Base-by-base conservation (phyloP, 2,329 filamentous ascomycete genomes). In the Diaporthe australafricana region DNA sequence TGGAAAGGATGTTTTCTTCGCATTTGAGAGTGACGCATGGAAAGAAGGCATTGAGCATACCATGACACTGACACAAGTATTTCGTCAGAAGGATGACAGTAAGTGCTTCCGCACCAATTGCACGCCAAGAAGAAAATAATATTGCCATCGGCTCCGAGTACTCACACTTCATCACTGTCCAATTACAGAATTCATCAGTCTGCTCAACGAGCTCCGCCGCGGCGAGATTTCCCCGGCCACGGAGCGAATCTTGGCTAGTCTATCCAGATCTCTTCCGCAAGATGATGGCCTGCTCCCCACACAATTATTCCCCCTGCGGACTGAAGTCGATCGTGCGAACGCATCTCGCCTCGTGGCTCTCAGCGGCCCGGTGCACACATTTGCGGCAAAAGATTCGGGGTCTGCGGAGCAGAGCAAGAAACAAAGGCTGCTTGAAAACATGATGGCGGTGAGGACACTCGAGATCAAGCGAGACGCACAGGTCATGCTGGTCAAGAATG, bases 401-500 rank as follows among this genome's bases (percentile, higher is more conserved):
- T 42, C 52, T 16, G 72, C 72, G 20, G 91, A 93, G 77, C 83
- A 84, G 47, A 80, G 83, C 9, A 83, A 87, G 71, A 89, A 91
- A 30, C 90, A 92, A 56, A 91, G 88, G 75, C 80, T 94, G 0
- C 83, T 94, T 2, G 80, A 86, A 3, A 93, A 90, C 75, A 93
- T 92, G 84, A 93, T 94, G 88, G 92, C 92, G 0, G 91, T 92
- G 0, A 86, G 87, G 74, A 76, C 80, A 0, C 87, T 94, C 22
- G 86, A 88, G 45, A 82, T 94, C 40, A 94, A 94, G 79, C 92
- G 92, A 75, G 92, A 92, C 9, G 90, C 92, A 0, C 92, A 94
- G 78, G 92, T 94, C 67, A 94, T 94, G 92, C 83, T 94, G 17
- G 93, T 94, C 81, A 94, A 94, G 79, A 94, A 94, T 75, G 90